Evolutionary conservation across 805 yeast species (phyloP).

Genomic region (Teunomyces gatunensis): DNA sequence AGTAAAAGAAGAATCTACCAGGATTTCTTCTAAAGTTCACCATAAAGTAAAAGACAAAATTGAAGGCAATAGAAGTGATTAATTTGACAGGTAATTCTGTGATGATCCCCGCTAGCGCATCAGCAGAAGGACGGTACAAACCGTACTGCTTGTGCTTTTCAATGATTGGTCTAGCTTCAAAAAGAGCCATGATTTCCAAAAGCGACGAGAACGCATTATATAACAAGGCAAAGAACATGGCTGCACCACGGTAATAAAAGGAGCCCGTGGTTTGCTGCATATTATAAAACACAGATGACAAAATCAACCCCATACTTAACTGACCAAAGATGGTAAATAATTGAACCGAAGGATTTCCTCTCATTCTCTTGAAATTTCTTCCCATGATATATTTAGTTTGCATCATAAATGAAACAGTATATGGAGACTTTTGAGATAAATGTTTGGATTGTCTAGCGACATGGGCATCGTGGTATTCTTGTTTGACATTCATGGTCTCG

Average conservation of each 20-base stretch:
- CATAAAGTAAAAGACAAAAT: slow-evolving; percentile 51
- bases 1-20: slow-evolving; percentile 54
- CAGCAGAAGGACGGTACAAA: slow-evolving; percentile 59
- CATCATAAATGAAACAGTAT: slow-evolving; percentile 48
- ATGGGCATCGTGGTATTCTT: slow-evolving; percentile 22
- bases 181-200: slow-evolving; percentile 54
- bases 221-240: slow-evolving; percentile 64
- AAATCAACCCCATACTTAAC: slow-evolving; percentile 50
- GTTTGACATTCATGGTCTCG: slow-evolving; percentile 12
- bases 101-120: slow-evolving; percentile 60
- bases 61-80: slow-evolving; percentile 43
- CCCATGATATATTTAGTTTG: slow-evolving; percentile 47
- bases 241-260: slow-evolving; percentile 57
- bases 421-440: slow-evolving; percentile 46
- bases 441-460: slow-evolving; percentile 19
- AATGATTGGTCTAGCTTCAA: slow-evolving; percentile 54
- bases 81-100: slow-evolving; percentile 57
- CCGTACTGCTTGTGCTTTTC: slow-evolving; percentile 59
- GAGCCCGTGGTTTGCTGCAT: slow-evolving; percentile 41
- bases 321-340: slow-evolving; percentile 44
- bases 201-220: slow-evolving; percentile 62
- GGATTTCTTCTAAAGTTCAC: slow-evolving; percentile 50
- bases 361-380: slow-evolving; percentile 49
- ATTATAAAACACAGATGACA: slow-evolving; percentile 59
- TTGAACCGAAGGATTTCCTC: slow-evolving; percentile 49